Conservation (phyloP, 2,329 filamentous ascomycete genomes). For the Colletotrichum sp. region DNA sequence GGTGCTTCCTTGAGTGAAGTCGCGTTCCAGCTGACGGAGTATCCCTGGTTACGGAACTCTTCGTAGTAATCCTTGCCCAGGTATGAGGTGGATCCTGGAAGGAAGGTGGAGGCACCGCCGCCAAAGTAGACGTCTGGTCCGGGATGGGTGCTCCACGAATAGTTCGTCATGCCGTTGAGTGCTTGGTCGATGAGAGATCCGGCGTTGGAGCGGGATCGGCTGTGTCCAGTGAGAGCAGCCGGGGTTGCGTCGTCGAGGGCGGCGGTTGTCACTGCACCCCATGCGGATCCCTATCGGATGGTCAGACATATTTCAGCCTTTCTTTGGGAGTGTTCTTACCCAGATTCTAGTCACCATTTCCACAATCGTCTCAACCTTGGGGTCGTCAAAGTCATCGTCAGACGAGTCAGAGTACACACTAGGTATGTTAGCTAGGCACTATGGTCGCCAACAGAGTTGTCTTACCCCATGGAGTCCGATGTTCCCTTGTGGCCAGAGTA, state of each 20-base stretch:
- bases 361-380: slow-evolving; percentile 86
- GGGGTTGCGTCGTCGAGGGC: slow-evolving; percentile 84
- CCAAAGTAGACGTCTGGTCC: slow-evolving; percentile 85
- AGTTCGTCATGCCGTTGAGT: slow-evolving; percentile 77
- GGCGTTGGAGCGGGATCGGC: slow-evolving; percentile 71
- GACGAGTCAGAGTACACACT: slow-evolving; percentile 80
- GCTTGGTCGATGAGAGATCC: slow-evolving; percentile 77
- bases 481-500: slow-evolving; percentile 85
- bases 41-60: slow-evolving; percentile 74
- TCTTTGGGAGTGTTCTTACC: slow-evolving; percentile 43
- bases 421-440: background rate
- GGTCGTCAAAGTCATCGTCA: slow-evolving; percentile 76
- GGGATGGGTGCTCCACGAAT: slow-evolving; percentile 76
- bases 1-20: slow-evolving; percentile 66
- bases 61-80: slow-evolving; percentile 79
- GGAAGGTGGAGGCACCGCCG: slow-evolving; percentile 82
- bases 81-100: slow-evolving; percentile 68
- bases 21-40: slow-evolving; percentile 76
- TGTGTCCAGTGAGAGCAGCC: slow-evolving; percentile 75
- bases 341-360: slow-evolving; percentile 77
- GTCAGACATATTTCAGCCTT: background rate
- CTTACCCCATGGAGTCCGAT: slow-evolving; percentile 77
- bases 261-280: slow-evolving; percentile 77
- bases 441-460: too few relatives aligned
- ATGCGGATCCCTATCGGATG: slow-evolving; percentile 49